Conservation (phyloP, 495 filamentous ascomycete species). For the Neurospora cerealis region DNA sequence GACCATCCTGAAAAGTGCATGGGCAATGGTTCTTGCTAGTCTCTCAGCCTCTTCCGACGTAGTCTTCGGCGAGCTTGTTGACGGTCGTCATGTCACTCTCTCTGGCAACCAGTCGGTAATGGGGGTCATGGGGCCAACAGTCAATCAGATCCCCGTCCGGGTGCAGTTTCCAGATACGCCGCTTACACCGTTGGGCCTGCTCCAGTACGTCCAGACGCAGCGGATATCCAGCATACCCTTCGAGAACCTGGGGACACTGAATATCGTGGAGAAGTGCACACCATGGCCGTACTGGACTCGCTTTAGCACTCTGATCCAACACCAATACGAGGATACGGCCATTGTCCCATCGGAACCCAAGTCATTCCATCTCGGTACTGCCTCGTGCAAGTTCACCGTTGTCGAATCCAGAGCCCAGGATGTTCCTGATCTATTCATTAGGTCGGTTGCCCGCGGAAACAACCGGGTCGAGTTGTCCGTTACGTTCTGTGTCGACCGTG, state of each 20-base stretch:
- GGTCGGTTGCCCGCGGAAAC: conserved; percentile 22
- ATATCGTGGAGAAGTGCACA: conserved; percentile 37
- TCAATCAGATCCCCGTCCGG: conserved; percentile 35
- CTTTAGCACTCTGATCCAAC: conserved; percentile 35
- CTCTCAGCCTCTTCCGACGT: conserved; percentile 34
- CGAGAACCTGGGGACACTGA: conserved; percentile 32
- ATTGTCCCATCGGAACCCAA: conserved; percentile 22
- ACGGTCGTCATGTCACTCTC: conserved; percentile 35
- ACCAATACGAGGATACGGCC: conserved; percentile 28
- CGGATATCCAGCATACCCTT: conserved; percentile 29
- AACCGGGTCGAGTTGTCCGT: conserved; percentile 28
- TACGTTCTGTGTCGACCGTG: conserved; percentile 31
- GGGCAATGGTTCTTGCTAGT: conserved; percentile 39
- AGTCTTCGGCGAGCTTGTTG: conserved; percentile 39
- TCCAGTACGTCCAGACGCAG: conserved; percentile 31
- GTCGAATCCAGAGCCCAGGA: conserved; percentile 29
- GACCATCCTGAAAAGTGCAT: conserved; percentile 36
- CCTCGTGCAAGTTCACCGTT: conserved; percentile 28
- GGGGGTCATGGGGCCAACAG: conserved; percentile 34
- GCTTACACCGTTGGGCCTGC: conserved; percentile 30
- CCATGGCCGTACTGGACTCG: conserved; percentile 40
- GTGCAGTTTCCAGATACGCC: conserved; percentile 30
- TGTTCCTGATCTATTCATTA: conserved; percentile 31
- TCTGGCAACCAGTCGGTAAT: conserved; percentile 23
- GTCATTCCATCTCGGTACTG: conserved; percentile 30